A percentile compares a stretch with the other conserved stretches of the same genome.
These are phyloP conservation scores for Fraxinus albicans DNA, from an alignment of 305 asterid species.

Conservation along the genomic window DNA sequence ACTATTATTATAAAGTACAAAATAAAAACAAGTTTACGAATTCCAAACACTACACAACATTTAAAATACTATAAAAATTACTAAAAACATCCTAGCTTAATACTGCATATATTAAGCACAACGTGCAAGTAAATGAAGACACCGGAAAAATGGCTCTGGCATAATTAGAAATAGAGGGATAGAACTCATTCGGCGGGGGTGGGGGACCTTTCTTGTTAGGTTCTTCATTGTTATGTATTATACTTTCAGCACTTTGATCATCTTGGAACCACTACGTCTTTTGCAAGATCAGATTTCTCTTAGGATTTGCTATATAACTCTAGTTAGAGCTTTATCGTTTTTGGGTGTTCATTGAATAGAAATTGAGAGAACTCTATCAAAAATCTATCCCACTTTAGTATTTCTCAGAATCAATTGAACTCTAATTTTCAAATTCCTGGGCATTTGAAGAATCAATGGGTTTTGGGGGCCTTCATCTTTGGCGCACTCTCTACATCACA, in stretches of 20 bases:
- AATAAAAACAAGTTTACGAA: slow-evolving; percentile 13
- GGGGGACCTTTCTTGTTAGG: not conserved
- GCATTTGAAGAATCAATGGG: not conserved
- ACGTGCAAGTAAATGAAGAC: not conserved
- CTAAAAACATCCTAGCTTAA: not conserved
- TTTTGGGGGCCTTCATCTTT: not conserved
- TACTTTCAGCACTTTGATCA: not conserved
- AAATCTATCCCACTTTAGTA: not conserved
- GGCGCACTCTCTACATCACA: not conserved
- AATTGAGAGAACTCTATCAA: not conserved
- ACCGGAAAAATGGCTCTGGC: not conserved
- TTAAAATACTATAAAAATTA: not conserved
- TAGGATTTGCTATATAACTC: not conserved
- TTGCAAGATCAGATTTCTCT: not conserved
- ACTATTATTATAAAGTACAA: slow-evolving; percentile 5
- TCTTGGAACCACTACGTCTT: not conserved
- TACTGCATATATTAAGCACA: not conserved
- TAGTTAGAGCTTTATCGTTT: not conserved
- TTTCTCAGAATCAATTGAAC: not conserved
- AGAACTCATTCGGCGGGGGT: not conserved
- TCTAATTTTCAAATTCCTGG: not conserved
- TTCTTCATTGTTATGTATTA: not conserved
- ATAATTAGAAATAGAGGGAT: not conserved
- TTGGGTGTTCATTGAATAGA: not conserved
- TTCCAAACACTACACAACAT: slow-evolving; percentile 11